Evolutionary conservation across 805 yeast species (phyloP).

Genomic region (Kodamaea laetipori): DNA sequence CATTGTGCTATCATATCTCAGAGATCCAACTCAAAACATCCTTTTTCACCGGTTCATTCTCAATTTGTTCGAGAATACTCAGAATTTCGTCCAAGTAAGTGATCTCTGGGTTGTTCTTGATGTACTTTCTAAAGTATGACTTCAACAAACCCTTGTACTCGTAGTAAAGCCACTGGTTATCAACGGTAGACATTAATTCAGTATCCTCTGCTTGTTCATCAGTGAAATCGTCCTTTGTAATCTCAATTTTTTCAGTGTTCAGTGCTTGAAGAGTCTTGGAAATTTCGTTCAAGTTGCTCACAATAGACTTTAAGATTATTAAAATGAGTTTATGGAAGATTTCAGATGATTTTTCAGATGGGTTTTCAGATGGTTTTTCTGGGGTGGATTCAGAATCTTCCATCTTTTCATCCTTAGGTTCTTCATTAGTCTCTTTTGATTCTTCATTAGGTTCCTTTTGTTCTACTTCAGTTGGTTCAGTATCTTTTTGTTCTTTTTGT

Average conservation of each 20-base stretch:
- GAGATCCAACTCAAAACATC: conserved; percentile 25
- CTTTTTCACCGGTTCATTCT: conserved; percentile 23
- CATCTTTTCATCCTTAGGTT: background rate
- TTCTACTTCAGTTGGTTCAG: background rate
- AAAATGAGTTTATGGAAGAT: conserved; percentile 22
- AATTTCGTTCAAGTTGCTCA: conserved; percentile 33
- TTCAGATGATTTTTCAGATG: conserved; percentile 6
- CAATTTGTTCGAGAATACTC: conserved; percentile 21
- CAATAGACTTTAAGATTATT: conserved; percentile 28
- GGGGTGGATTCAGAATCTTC: no score
- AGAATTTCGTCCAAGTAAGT: conserved; percentile 20
- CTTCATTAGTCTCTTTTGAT: background rate
- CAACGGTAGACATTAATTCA: conserved; percentile 29
- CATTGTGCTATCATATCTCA: conserved; percentile 19
- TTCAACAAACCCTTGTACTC: conserved; percentile 46
- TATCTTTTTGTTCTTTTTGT: background rate
- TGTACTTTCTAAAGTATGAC: conserved; percentile 36
- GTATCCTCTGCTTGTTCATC: conserved; percentile 28
- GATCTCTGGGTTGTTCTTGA: conserved; percentile 16
- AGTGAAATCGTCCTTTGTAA: conserved; percentile 26
- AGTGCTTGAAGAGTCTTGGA: conserved; percentile 18
- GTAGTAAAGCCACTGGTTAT: conserved; percentile 44
- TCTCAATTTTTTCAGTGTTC: conserved; percentile 22
- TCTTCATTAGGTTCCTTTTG: conserved; percentile 5
- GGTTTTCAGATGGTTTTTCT: background rate